These are phyloP conservation scores for Colletotrichum siamense DNA, from an alignment of 2,329 filamentous ascomycete species.

Conservation along the genomic window DNA sequence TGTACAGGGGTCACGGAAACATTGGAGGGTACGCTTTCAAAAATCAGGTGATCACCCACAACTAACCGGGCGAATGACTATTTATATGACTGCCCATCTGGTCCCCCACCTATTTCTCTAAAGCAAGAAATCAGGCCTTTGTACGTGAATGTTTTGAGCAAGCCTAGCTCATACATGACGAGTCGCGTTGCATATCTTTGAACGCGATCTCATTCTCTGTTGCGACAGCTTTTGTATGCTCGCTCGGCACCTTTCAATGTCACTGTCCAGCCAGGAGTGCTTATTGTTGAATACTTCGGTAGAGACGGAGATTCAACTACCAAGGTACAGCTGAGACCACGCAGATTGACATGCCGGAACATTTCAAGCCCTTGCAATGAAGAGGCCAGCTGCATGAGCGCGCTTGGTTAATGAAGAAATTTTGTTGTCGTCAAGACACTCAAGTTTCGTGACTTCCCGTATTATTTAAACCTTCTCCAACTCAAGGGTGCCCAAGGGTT, in stretches of 20 bases:
- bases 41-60: accelerated
- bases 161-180: not conserved
- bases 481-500: accelerated
- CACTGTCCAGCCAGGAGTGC: not conserved
- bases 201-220: not conserved
- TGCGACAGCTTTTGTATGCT: not conserved
- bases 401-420: not conserved
- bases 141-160: not conserved
- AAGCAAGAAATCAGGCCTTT: not conserved
- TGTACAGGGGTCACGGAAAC: no score
- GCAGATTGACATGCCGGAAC: not conserved
- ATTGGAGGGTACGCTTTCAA: no score
- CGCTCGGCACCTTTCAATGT: not conserved
- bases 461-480: no score
- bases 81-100: not conserved
- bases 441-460: no score
- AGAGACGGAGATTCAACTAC: not conserved
- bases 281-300: not conserved
- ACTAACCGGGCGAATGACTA: not conserved
- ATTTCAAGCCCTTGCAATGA: not conserved
- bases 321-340: accelerated
- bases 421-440: no score
- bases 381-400: not conserved
- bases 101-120: not conserved
- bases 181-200: not conserved